Conservation (phyloP, 1,284 basidiomycete species). For the Ustilago xerochloae region DNA sequence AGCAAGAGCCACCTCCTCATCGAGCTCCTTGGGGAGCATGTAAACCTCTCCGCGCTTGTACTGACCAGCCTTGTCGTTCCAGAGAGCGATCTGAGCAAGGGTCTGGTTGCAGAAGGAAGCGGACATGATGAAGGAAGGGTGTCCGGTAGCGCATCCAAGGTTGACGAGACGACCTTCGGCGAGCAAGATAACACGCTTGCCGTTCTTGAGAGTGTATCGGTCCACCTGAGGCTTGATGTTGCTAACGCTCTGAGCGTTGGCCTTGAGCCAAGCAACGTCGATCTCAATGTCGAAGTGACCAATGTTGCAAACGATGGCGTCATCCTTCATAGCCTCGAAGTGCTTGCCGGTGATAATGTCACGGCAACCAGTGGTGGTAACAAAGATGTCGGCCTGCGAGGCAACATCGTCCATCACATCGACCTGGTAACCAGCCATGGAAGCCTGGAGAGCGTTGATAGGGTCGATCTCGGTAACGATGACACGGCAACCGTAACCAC, state of each 20-base stretch:
- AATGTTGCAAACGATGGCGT: conserved; percentile 99
- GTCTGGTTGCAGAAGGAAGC: conserved; percentile 99
- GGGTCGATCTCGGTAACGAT: conserved; percentile 98
- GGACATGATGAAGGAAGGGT: conserved; percentile 91
- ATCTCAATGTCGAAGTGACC: conserved; percentile 99
- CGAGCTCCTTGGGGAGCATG: conserved; percentile 90
- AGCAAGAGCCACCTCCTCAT: conserved; percentile 97
- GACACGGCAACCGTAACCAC: conserved; percentile 95
- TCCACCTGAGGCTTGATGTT: conserved; percentile 99
- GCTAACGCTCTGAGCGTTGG: conserved; percentile 82
- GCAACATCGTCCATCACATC: conserved; percentile 98
- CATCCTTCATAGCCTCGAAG: conserved; percentile 94
- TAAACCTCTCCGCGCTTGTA: conserved; percentile 77
- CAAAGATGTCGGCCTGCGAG: conserved; percentile 87
- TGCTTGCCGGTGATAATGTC: conserved; percentile 96
- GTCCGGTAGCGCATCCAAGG: conserved; percentile 80
- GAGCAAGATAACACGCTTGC: conserved; percentile 88
- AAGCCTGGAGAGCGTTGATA: conserved; percentile 99
- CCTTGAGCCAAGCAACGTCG: conserved; percentile 98
- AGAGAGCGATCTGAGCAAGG: conserved; percentile 97
- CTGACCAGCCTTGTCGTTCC: conserved; percentile 78
- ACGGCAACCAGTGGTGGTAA: conserved; percentile 98
- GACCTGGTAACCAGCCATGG: conserved; percentile 99
- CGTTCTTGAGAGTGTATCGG: conserved; percentile 84
- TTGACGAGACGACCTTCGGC: conserved; percentile 99